Evolutionary conservation across 2,329 filamentous ascomycete species (phyloP), one percentile per base, ranked within the genome.

Genomic region (Claviceps cyperi): DNA sequence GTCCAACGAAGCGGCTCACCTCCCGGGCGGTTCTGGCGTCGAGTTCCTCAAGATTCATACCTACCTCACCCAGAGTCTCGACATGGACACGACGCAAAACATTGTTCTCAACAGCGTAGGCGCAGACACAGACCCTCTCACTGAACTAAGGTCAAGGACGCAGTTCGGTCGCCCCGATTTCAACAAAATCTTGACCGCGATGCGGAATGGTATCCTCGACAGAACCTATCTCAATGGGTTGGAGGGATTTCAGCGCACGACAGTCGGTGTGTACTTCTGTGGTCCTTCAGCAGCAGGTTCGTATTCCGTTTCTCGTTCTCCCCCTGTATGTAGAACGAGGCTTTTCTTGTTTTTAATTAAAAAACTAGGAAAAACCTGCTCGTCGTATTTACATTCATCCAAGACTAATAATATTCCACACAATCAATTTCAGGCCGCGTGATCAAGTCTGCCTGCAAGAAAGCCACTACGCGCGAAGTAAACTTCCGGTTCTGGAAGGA

Each of bases 401-500:
- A 9, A 8, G 5, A 24, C 32, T 15, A 14, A 15, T 5, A 28
- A 15, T 5, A 28, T 19, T n/a, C 5, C 4, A n/a, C 32, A 37
- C 9, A 14, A 22, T 36, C 17, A 32, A 5, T 40, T 17, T 72
- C 77, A 69, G 91, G 91, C 6, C 78, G 89, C 57, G 80, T 87
- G 60, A 96, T 98, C 64, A 84, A 86, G 67, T 79, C 80, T 62
- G 90, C 91, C 15, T 85, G 86, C 57, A 85, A 84, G 61, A 66
- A 73, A 49, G 83, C 84, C 15, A 86, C 81, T 13, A 81, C 78
- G 38, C 78, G 78, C 54, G 86, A 94, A 58, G 88, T 98, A 51
- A 80, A 83, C 60, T 98, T 97, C 72, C 86, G 87, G 60, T 98
- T 98, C 74, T 98, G 92, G 92, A 98, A 98, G 73, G 92, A 98